Conservation (phyloP, 192 early-diverging fungal genomes). For the Oehlia diaphana region DNA sequence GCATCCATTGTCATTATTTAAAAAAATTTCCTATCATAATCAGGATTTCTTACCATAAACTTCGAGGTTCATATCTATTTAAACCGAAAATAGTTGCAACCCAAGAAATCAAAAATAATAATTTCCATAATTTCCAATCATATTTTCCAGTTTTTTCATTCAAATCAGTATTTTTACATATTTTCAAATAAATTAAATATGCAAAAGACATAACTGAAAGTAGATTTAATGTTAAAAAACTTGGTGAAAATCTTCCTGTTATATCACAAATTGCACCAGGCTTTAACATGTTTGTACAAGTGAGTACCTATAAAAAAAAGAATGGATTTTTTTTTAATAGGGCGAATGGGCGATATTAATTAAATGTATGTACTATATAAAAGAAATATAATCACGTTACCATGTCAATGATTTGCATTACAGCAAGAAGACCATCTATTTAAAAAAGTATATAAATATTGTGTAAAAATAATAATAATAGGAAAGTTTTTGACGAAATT, state of each 20-base stretch:
- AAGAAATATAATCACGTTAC: neutral
- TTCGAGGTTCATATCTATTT: neutral
- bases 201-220: neutral
- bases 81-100: neutral
- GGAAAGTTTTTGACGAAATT: neutral
- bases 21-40: too few species aligned
- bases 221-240: neutral
- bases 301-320: neutral
- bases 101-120: neutral
- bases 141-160: neutral
- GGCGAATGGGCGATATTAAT: neutral
- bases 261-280: neutral
- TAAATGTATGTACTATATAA: too few species aligned
- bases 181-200: neutral
- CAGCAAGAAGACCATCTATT: neutral
- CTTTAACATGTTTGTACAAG: neutral
- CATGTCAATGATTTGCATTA: neutral
- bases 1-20: too few species aligned
- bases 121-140: neutral
- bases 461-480: too few species aligned
- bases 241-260: neutral
- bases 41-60: neutral
- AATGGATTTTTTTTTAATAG: too few species aligned
- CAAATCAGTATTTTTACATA: neutral
- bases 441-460: too few species aligned